Percentiles rank a stretch among this genome's conserved stretches.
Conservation (phyloP, 129 eudicot genomes). For the Escallonia rubra region DNA sequence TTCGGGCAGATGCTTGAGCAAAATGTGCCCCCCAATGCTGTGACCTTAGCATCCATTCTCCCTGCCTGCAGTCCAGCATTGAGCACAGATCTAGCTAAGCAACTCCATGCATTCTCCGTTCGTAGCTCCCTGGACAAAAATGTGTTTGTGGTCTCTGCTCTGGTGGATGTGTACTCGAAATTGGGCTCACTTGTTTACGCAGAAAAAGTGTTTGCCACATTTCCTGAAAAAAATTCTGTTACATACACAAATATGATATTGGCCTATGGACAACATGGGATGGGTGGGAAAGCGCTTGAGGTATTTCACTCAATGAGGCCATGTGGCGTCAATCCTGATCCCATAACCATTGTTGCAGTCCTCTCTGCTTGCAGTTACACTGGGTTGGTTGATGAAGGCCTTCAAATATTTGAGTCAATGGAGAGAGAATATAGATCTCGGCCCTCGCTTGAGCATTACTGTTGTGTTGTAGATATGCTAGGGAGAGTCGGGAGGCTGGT, state of each 20-base stretch:
- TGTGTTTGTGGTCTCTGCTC: conserved; percentile 70
- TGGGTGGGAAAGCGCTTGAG: conserved; percentile 50
- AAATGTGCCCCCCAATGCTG: conserved; percentile 55
- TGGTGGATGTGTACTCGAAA: conserved; percentile 88
- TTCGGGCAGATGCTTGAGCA: conserved; percentile 59
- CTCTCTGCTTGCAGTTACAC: conserved; percentile 82
- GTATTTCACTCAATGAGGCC: conserved; percentile 53
- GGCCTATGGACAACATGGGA: conserved; percentile 75
- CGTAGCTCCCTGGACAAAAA: conserved; percentile 50
- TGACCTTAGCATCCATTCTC: conserved; percentile 74
- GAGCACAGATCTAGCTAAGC: conserved; percentile 50
- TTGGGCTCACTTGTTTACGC: conserved; percentile 54
- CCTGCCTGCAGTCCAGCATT: conserved; percentile 63
- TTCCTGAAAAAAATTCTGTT: conserved; percentile 44
- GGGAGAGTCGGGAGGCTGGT: conserved; percentile 87
- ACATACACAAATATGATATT: conserved; percentile 80
- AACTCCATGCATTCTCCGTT: conserved; percentile 61
- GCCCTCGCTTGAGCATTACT: conserved; percentile 73
- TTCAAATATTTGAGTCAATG: conserved; percentile 61
- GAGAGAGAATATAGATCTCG: conserved; percentile 38
- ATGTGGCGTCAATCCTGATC: conserved; percentile 52
- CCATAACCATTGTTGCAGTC: conserved; percentile 69
- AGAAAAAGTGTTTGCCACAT: conserved; percentile 46
- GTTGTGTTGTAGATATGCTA: conserved; percentile 86
- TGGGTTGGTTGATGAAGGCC: conserved; percentile 79